Evolutionary conservation across 1,284 basidiomycete species (phyloP), one percentile per base, ranked within the genome.

Genomic region (Malassezia psittaci): DNA sequence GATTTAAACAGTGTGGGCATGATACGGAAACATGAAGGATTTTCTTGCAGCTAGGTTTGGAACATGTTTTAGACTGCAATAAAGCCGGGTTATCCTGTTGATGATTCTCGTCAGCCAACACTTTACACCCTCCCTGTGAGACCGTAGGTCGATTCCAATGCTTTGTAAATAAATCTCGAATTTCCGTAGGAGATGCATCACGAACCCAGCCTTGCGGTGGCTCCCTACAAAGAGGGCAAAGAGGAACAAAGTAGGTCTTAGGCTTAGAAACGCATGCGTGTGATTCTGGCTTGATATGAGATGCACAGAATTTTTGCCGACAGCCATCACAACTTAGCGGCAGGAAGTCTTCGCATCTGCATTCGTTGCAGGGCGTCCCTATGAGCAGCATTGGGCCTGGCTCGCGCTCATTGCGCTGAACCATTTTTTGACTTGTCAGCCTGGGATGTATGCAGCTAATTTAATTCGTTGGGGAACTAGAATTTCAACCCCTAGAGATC

Each of bases 301-400:
- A 41, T 6, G 45, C 34, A 16, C 55, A 57, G 41, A 52, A 57
- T 21, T 24, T 13, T 12, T 52, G 39, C 5, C 34, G 38, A 18
- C 55, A 57, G 5, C n/a, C 45, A 11, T n/a, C 1, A 38, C 55
- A 57, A n/a, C 19, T 9, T 11, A 57, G 45, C 18, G 55, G 55
- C 8, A 57, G 33, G 39, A 57, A 57, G 18, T 57, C 55, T 32
- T 57, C 55, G 29, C 55, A 35, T 7, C 34, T 44, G 41, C 55
- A 57, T 13, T 21, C 6, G 21, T 35, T 24, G 35, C 55, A 57
- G 10, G 55, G 55, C 33, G 50, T 42, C 24, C 55, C 55, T 24
- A 57, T 57, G 44, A 44, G 51, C 3, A 57, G 55, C 55, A 57
- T 52, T 19, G 43, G 40, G 13, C 49, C 54, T 5, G 40, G 29